These are phyloP conservation scores for Pythium utonaiense DNA, from an alignment of 352 stramenopile genomes.

Conservation along the genomic window DNA sequence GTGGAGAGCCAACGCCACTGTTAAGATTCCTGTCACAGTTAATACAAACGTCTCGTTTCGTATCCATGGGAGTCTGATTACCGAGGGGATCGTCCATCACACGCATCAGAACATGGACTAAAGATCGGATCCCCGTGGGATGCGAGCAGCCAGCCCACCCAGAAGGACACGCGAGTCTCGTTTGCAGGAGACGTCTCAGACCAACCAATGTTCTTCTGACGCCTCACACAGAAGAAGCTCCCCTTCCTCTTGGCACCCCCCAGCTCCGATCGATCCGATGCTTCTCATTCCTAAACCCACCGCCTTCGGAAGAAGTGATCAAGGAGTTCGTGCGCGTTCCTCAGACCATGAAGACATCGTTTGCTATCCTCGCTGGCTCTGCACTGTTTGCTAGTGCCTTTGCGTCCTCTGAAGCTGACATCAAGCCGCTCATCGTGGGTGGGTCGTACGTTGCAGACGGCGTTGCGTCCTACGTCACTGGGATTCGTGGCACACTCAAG, in stretches of 20 bases:
- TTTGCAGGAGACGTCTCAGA: background rate
- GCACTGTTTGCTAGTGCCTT: background rate
- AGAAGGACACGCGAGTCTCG: background rate
- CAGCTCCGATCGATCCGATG: too few species aligned
- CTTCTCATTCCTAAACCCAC: background rate
- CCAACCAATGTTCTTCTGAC: background rate
- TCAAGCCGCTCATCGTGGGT: slow-evolving; percentile 14
- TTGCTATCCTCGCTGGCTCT: background rate
- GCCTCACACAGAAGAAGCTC: too few species aligned
- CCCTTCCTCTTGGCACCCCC: too few species aligned
- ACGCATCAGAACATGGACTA: background rate
- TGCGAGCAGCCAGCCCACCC: too few species aligned
- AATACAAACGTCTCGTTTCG: background rate
- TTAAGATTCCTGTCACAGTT: too few species aligned
- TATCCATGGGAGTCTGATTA: background rate
- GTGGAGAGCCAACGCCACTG: too few species aligned
- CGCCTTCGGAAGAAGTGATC: too few species aligned
- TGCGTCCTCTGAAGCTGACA: background rate
- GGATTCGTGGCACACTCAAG: background rate
- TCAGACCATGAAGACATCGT: background rate
- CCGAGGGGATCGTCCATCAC: background rate
- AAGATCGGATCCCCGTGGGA: background rate
- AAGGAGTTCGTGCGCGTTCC: too few species aligned
- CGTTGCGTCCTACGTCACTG: background rate
- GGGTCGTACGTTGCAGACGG: slow-evolving; percentile 7